Percentiles rank a stretch among this genome's conserved stretches.
Conservation (phyloP, 176 grass and related monocot species). For the Musa troglodytarum region DNA sequence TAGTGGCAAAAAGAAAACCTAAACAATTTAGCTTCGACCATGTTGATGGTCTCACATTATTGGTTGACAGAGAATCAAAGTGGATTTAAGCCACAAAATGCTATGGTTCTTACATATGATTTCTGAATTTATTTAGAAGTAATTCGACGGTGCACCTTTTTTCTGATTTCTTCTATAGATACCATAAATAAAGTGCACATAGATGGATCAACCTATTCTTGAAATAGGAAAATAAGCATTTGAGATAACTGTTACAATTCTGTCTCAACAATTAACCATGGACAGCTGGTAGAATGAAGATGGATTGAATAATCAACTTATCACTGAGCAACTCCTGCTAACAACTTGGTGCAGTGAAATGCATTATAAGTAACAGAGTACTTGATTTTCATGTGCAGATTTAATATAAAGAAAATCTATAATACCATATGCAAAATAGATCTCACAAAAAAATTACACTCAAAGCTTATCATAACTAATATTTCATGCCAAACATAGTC, state of each 20-base stretch:
- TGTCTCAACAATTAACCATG: background rate
- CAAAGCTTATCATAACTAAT: background rate
- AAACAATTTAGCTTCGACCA: no score
- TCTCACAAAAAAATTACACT: background rate
- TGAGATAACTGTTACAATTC: background rate
- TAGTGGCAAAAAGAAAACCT: no score
- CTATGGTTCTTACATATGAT: background rate
- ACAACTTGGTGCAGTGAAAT: background rate
- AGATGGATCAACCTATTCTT: no score
- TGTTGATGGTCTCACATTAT: background rate
- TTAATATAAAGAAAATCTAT: background rate
- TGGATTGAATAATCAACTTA: background rate
- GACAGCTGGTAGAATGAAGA: background rate
- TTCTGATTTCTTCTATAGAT: no score
- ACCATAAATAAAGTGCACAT: no score
- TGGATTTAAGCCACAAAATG: background rate
- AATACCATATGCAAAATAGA: background rate
- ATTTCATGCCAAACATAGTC: background rate
- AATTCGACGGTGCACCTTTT: background rate
- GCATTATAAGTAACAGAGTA: background rate
- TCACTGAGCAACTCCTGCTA: background rate
- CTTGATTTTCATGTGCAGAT: background rate
- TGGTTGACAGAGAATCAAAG: constrained; percentile 1
- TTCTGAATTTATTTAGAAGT: background rate
- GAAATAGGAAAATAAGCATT: background rate